A percentile compares a stretch with the other conserved stretches of the same genome.
Evolutionary conservation across 495 filamentous ascomycete species (phyloP).

Genomic region (Talaromyces thailandensis): DNA sequence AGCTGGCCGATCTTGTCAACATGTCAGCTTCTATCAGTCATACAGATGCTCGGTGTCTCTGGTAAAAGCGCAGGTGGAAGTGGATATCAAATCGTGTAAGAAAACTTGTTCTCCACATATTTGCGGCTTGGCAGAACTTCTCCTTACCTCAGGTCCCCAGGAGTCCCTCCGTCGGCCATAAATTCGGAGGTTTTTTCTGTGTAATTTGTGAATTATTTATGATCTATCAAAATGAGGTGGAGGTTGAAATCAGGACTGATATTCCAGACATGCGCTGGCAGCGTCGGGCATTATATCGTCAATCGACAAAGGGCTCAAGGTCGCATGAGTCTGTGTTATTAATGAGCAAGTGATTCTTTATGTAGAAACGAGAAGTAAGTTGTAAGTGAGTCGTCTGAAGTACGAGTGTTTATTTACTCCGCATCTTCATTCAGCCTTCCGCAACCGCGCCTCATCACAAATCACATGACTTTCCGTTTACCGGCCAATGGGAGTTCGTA

Average conservation of each 20-base stretch:
- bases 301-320: not conserved
- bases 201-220: not conserved
- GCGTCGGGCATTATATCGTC: not conserved
- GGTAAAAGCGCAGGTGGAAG: not conserved
- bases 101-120: too few relatives aligned
- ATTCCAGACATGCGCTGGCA: not conserved
- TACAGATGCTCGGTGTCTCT: not conserved
- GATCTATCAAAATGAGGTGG: not conserved
- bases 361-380: too few relatives aligned
- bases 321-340: not conserved
- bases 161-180: not conserved
- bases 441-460: not conserved
- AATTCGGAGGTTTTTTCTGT: not conserved
- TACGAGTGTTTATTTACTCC: not conserved
- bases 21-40: not conserved
- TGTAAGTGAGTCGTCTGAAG: too few relatives aligned
- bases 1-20: not conserved
- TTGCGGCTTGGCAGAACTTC: not conserved
- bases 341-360: not conserved
- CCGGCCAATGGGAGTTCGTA: not conserved
- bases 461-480: not conserved
- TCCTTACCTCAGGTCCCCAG: not conserved
- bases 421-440: not conserved
- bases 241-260: not conserved
- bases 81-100: not conserved